These are phyloP conservation scores for Cystobasidium pallidum DNA, from an alignment of 1,284 basidiomycete species.

Conservation along the genomic window DNA sequence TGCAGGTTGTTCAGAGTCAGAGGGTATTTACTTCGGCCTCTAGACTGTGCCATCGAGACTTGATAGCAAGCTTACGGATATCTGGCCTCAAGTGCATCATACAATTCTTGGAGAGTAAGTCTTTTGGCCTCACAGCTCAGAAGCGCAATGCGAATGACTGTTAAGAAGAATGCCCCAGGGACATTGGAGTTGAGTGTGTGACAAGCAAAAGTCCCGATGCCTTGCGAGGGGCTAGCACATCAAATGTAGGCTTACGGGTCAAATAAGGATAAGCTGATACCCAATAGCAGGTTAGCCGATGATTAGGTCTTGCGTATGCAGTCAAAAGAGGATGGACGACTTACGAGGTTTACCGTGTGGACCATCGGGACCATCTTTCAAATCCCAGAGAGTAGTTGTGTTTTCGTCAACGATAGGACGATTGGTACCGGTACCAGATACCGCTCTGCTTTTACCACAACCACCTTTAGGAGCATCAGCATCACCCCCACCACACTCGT, in stretches of 20 bases:
- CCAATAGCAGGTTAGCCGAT: not conserved
- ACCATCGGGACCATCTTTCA: constrained; percentile 32
- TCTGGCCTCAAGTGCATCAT: constrained; percentile 23
- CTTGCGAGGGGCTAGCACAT: too few relatives aligned
- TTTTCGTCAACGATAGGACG: constrained; percentile 37
- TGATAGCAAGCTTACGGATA: constrained; percentile 44
- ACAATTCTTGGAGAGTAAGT: constrained; percentile 44
- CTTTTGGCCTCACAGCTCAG: constrained; percentile 20
- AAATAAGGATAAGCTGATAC: constrained; percentile 38
- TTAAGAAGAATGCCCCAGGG: not conserved
- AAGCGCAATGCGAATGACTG: constrained; percentile 44
- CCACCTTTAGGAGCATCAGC: not conserved
- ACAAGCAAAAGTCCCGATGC: too few relatives aligned
- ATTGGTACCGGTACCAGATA: not conserved
- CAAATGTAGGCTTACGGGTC: constrained; percentile 33
- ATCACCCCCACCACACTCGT: too few relatives aligned
- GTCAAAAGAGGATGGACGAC: not conserved
- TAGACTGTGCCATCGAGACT: too few relatives aligned
- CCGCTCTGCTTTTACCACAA: not conserved
- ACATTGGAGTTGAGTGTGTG: too few relatives aligned
- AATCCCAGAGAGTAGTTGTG: constrained; percentile 34
- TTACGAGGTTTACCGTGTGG: constrained; percentile 27
- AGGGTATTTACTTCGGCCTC: too few relatives aligned
- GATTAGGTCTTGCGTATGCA: not conserved
- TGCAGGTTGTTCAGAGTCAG: not conserved